Conservation (phyloP, 2,329 filamentous ascomycete genomes). For the Fusarium siculi region DNA sequence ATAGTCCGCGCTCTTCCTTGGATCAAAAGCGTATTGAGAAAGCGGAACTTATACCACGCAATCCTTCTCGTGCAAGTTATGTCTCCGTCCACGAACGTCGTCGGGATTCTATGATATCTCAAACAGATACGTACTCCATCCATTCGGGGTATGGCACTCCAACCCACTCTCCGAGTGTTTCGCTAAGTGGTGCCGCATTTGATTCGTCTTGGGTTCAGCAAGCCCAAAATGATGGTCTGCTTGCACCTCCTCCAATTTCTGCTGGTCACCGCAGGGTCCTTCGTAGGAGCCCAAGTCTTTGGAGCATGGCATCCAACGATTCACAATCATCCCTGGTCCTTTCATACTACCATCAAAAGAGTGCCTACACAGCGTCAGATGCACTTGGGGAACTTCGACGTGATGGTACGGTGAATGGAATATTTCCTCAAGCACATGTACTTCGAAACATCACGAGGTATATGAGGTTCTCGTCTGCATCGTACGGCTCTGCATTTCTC, state of each 20-base stretch:
- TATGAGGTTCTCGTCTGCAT: slow-evolving; percentile 73
- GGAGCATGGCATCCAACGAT: slow-evolving; percentile 67
- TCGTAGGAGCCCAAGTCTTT: slow-evolving; percentile 64
- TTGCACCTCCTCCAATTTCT: slow-evolving; percentile 34
- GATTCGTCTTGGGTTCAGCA: slow-evolving; percentile 38
- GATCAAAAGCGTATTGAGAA: slow-evolving; percentile 29
- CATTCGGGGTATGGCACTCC: slow-evolving; percentile 57
- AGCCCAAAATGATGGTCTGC: slow-evolving; percentile 21
- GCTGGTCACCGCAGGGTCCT: slow-evolving; percentile 40
- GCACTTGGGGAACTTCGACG: slow-evolving; percentile 60
- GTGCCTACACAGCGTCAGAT: slow-evolving; percentile 59
- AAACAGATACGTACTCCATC: slow-evolving; percentile 66
- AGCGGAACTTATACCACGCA: slow-evolving; percentile 49
- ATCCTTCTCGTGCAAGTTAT: slow-evolving; percentile 59
- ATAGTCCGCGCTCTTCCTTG: slow-evolving; percentile 3
- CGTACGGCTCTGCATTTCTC: slow-evolving; percentile 72
- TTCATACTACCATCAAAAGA: slow-evolving; percentile 60
- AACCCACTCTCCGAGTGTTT: slow-evolving; percentile 56
- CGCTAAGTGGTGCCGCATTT: slow-evolving; percentile 40
- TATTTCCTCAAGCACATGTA: slow-evolving; percentile 69
- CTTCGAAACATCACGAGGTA: slow-evolving; percentile 72
- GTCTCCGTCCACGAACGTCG: slow-evolving; percentile 62
- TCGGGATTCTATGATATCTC: slow-evolving; percentile 65
- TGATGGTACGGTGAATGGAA: slow-evolving; percentile 65
- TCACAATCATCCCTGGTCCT: slow-evolving; percentile 65